These are phyloP conservation scores for Metschnikowia matae DNA, from an alignment of 805 yeast genomes.

Conservation along the genomic window DNA sequence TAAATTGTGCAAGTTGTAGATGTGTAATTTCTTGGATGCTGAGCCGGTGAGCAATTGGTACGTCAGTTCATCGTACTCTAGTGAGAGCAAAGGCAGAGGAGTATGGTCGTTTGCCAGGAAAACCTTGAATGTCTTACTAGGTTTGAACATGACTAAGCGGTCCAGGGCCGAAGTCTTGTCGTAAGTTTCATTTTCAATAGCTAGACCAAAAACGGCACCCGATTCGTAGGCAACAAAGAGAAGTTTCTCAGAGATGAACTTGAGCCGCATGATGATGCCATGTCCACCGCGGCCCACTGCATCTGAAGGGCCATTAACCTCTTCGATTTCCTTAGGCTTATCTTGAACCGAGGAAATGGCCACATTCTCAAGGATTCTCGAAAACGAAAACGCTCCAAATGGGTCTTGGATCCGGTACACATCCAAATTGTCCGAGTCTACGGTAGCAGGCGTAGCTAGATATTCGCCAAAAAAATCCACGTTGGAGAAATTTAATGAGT, in stretches of 20 bases:
- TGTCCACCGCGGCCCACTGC: slow-evolving; percentile 25
- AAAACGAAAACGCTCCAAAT: slow-evolving; percentile 17
- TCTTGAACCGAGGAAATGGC: slow-evolving; percentile 10
- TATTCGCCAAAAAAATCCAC: slow-evolving; percentile 28
- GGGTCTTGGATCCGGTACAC: slow-evolving; percentile 42
- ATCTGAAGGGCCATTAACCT: slow-evolving; percentile 4
- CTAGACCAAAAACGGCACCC: slow-evolving; percentile 46
- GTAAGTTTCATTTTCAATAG: slow-evolving; percentile 15
- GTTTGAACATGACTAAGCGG: slow-evolving; percentile 24
- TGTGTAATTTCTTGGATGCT: slow-evolving; percentile 38
- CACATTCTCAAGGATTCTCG: slow-evolving; percentile 32
- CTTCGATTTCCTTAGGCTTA: slow-evolving; percentile 7
- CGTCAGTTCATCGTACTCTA: slow-evolving; percentile 26
- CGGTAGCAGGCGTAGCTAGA: slow-evolving; percentile 59
- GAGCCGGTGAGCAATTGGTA: slow-evolving; percentile 42
- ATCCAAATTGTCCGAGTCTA: slow-evolving; percentile 62
- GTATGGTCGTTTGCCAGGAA: slow-evolving; percentile 32
- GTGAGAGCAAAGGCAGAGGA: slow-evolving; percentile 54
- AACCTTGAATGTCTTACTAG: slow-evolving; percentile 18
- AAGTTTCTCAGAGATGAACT: slow-evolving; percentile 28
- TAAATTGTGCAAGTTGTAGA: slow-evolving; percentile 20
- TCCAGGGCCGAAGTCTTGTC: slow-evolving; percentile 4
- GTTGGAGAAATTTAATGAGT: slow-evolving; percentile 68
- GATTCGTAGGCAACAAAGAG: slow-evolving; percentile 67
- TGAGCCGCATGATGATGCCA: slow-evolving; percentile 66